Base-by-base conservation (phyloP, 2,329 filamentous ascomycete genomes). In the Myotisia sp. region DNA sequence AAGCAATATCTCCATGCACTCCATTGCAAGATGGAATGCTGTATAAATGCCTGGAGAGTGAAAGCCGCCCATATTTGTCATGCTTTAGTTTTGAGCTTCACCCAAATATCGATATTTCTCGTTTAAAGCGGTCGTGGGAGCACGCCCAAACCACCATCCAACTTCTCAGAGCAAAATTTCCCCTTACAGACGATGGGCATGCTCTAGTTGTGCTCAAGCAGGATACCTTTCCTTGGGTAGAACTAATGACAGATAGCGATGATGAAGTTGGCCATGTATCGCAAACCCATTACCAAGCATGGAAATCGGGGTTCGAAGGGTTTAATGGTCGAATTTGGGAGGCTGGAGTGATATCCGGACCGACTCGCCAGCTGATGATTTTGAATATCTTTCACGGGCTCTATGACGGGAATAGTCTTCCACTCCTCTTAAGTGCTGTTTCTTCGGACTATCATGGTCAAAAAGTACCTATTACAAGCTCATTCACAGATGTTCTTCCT, bases 1-100 rank as follows among this genome's bases (percentile, higher is more conserved):
- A 90, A 48, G 71, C 72, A 38, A 71, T 93, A 33, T 74, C 74
- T 0, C 86, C 85, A 3, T 93, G 86, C 50, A 92, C 86, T 1
- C 71, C 85, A 0, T 60, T 93, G 1, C 86, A 94, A 48, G 74
- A 87, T 51, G 86, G 85, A 0, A 87, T 94, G 62, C 73, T 93
- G 32, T 78, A 79, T 4, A 70, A 75, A 31, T 76, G 75, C 16
- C 51, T 79, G 23, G 68, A 72, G 6, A 72, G 62, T 12, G 56
- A 65, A 0, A 51, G 60, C 0, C 63, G 66, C 0, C 58, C 79
- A 0, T 94, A 94, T 50, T 92, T 87, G 53, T 85, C 85, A 37
- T 64, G 66, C 0, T 92, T 94, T 48, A 57, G 56, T 0, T 74
- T 87, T 27, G 45, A 59, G 1, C 54, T 92, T 1, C 37, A 53